Conservation (phyloP, 768 basidiomycete genomes). For the Leccinum boreale region DNA sequence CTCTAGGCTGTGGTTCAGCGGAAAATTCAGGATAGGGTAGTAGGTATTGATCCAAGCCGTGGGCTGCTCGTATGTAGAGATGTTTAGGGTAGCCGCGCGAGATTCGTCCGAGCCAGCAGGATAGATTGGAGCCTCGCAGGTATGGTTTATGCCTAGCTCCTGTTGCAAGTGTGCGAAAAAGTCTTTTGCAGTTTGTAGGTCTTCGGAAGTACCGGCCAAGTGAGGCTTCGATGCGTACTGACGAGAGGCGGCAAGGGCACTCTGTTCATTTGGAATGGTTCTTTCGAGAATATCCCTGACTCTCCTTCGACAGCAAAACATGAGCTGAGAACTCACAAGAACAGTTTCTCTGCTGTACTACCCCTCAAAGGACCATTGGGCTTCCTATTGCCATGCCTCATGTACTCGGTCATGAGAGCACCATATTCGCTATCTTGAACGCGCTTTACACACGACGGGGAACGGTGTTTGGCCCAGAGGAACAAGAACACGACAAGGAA, state of each 20-base stretch:
- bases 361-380: constrained; percentile 26
- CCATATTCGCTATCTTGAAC: constrained; percentile 12
- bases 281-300: constrained; percentile 26
- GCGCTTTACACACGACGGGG: not conserved
- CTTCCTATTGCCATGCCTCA: constrained; percentile 13
- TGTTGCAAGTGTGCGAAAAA: constrained; percentile 51
- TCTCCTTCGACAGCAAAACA: not conserved
- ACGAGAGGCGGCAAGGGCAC: constrained; percentile 50
- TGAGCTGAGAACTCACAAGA: constrained; percentile 35
- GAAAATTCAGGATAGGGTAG: constrained; percentile 72
- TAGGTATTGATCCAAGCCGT: constrained; percentile 67
- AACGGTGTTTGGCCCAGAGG: constrained; percentile 12
- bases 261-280: constrained; percentile 48
- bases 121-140: constrained; percentile 42
- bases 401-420: constrained; percentile 16
- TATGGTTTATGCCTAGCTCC: constrained; percentile 41
- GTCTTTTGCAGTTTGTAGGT: constrained; percentile 54
- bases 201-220: constrained; percentile 54
- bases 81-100: constrained; percentile 48
- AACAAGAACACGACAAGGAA: constrained; percentile 12
- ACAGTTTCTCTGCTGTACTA: constrained; percentile 41
- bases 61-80: constrained; percentile 38
- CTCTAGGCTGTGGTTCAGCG: constrained; percentile 53
- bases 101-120: constrained; percentile 56
- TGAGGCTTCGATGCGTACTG: constrained; percentile 54